A percentile compares a stretch with the other conserved stretches of the same genome.
Conservation (phyloP, 2,329 filamentous ascomycete genomes). For the Peltaster fructicola region DNA sequence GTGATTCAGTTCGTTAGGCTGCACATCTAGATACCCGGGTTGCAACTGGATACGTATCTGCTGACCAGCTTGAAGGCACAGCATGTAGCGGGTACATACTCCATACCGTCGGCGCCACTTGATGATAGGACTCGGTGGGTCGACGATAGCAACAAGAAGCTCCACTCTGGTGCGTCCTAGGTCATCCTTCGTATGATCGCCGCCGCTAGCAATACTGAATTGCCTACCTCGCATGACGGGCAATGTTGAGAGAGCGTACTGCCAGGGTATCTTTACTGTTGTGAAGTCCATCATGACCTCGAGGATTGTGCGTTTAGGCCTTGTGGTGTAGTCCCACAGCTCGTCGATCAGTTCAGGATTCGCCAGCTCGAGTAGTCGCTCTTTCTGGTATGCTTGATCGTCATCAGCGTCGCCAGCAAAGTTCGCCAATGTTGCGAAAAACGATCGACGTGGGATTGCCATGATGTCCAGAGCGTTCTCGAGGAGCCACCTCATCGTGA, state of each 20-base stretch:
- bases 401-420: constrained; percentile 49
- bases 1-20: constrained; percentile 27
- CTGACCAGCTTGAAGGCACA: constrained; percentile 41
- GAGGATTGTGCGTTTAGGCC: constrained; percentile 74
- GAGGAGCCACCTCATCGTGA: constrained; percentile 59
- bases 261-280: constrained; percentile 62
- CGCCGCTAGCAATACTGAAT: constrained; percentile 79
- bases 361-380: constrained; percentile 69
- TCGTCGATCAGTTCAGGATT: constrained; percentile 70
- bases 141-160: constrained; percentile 19
- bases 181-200: constrained; percentile 20
- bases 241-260: constrained; percentile 53
- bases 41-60: constrained; percentile 41
- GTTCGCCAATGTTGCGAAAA: constrained; percentile 63
- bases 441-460: constrained; percentile 70
- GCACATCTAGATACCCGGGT: constrained; percentile 34
- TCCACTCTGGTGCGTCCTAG: constrained; percentile 14
- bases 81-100: constrained; percentile 76
- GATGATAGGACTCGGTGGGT: constrained; percentile 45
- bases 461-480: constrained; percentile 77
- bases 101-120: constrained; percentile 80
- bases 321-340: constrained; percentile 87
- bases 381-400: constrained; percentile 40
- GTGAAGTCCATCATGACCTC: constrained; percentile 87
- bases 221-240: constrained; percentile 74